Evolutionary conservation across 208 protist genomes (phyloP).

Genomic region (Leishmania mexicana): DNA sequence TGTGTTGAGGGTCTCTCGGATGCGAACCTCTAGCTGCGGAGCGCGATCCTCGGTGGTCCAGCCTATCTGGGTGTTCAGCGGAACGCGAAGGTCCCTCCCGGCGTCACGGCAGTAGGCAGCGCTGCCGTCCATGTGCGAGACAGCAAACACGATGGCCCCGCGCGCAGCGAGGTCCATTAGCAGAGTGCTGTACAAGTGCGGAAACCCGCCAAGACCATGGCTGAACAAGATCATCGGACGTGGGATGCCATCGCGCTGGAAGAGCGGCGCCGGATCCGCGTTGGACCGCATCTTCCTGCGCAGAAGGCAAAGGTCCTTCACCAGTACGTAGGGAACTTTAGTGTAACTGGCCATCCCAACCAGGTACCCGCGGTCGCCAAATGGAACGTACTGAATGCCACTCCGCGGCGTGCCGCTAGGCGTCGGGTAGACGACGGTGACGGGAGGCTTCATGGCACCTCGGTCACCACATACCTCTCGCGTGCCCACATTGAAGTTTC

Average conservation of each 20-base stretch:
- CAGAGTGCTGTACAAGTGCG: constrained; percentile 70
- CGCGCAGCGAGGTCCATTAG: constrained; percentile 69
- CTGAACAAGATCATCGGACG: constrained; percentile 75
- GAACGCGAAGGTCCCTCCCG: constrained; percentile 23
- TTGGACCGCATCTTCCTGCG: constrained; percentile 25
- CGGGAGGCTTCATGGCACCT: constrained; percentile 40
- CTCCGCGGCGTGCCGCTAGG: constrained; percentile 6
- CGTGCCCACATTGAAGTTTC: constrained; percentile 52
- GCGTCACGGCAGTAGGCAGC: constrained; percentile 76
- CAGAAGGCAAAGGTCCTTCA: constrained; percentile 52
- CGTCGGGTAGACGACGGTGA: constrained; percentile 78
- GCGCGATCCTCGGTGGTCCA: constrained; percentile 51
- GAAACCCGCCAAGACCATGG: constrained; percentile 75
- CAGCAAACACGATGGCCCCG: constrained; percentile 69
- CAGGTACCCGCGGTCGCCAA: constrained; percentile 59
- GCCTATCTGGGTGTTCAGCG: constrained; percentile 33
- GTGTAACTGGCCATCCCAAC: constrained; percentile 57
- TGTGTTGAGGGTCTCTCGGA: constrained; percentile 48
- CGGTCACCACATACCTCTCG: constrained; percentile 34
- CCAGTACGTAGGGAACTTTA: constrained; percentile 49
- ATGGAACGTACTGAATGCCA: constrained; percentile 56
- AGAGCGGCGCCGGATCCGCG: constrained; percentile 40
- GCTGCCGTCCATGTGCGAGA: constrained; percentile 82
- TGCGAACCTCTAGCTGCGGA: constrained; percentile 58
- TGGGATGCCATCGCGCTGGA: constrained; percentile 30